These are phyloP conservation scores for Agaricus blazei DNA, from an alignment of 768 basidiomycete species.

Conservation along the genomic window DNA sequence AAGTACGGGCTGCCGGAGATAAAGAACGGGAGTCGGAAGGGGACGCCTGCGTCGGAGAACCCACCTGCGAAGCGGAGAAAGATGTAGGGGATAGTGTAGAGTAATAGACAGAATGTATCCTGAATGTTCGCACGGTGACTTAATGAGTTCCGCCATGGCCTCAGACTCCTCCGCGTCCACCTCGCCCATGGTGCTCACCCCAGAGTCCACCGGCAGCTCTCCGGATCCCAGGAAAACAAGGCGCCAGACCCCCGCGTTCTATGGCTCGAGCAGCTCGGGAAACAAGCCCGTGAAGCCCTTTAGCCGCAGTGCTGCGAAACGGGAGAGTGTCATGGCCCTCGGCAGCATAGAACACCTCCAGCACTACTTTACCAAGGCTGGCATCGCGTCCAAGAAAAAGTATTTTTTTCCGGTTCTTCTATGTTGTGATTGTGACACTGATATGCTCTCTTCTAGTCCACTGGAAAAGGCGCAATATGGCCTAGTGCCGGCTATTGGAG, in stretches of 20 bases:
- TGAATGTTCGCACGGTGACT: conserved; percentile 2
- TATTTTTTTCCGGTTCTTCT: conserved; percentile 23
- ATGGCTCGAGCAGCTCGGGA: conserved; percentile 64
- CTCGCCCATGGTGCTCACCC: conserved; percentile 53
- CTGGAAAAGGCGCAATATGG: conserved; percentile 51
- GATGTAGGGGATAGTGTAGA: neutral
- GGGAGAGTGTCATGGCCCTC: conserved; percentile 89
- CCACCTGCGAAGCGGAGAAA: conserved; percentile 28
- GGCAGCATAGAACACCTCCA: conserved; percentile 97
- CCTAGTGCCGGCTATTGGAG: conserved; percentile 75
- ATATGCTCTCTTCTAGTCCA: conserved; percentile 20
- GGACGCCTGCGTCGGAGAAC: conserved; percentile 13
- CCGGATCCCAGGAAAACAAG: conserved; percentile 43
- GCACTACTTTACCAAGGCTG: conserved; percentile 90
- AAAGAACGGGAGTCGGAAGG: conserved; percentile 12
- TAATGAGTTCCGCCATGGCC: conserved; percentile 20
- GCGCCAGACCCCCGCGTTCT: conserved; percentile 65
- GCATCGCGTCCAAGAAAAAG: conserved; percentile 69
- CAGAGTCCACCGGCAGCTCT: conserved; percentile 47
- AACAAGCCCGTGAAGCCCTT: conserved; percentile 82
- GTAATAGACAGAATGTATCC: neutral
- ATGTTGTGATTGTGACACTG: no score
- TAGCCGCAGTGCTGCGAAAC: conserved; percentile 86
- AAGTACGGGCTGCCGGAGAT: conserved; percentile 23
- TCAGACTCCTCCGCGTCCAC: conserved; percentile 43